Evolutionary conservation across 2,329 filamentous ascomycete species (phyloP).

Genomic region (Neurospora sp.): DNA sequence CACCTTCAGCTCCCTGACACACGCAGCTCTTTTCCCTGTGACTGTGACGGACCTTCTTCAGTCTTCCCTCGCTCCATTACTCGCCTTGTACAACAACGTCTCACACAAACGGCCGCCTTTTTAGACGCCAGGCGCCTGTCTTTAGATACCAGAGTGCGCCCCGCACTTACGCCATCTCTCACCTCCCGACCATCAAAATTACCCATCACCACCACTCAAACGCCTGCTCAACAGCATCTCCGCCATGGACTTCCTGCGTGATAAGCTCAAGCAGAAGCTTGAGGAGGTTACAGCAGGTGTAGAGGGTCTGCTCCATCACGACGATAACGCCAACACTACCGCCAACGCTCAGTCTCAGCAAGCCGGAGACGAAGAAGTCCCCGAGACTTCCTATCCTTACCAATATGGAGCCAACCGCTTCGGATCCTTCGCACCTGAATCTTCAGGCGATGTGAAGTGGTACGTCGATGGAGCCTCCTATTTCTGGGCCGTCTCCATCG

Average conservation of each 20-base stretch:
- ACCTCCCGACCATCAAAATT: neutral
- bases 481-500: conserved; percentile 75
- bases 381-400: conserved; percentile 21
- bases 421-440: conserved; percentile 62
- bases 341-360: neutral
- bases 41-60: neutral
- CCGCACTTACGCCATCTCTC: neutral
- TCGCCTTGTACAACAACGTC: neutral
- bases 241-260: conserved; percentile 5
- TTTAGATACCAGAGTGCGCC: neutral
- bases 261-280: conserved; percentile 33
- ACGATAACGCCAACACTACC: neutral
- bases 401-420: conserved; percentile 43
- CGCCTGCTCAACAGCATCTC: neutral
- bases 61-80: neutral
- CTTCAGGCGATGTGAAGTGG: conserved; percentile 73
- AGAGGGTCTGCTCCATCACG: neutral
- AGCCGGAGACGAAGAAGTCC: conserved; percentile 33
- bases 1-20: neutral
- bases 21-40: neutral
- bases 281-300: conserved; percentile 19
- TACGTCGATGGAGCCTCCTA: conserved; percentile 78
- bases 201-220: neutral
- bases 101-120: neutral
- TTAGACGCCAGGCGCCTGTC: neutral